phyloP scores from a whole-genome alignment of 768 basidiomycete genomes.

The Leccinum incarnatum region DNA sequence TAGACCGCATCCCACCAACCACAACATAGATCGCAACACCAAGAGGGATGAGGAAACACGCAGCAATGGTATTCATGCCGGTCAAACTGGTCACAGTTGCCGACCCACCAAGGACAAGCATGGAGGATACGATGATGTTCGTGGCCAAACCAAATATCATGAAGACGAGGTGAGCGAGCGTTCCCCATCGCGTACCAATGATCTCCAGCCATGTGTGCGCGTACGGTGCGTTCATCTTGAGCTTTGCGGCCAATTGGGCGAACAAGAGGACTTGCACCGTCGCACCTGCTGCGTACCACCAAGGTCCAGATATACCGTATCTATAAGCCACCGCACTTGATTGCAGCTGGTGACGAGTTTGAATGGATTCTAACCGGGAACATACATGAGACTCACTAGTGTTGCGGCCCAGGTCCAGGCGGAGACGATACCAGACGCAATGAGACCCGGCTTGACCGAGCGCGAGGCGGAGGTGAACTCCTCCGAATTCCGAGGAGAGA shows the following conservation, averaged over 20 bases:
- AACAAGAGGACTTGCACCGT: constrained; percentile 90
- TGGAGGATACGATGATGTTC: constrained; percentile 88
- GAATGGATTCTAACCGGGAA: background rate
- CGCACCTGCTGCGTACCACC: constrained; percentile 92
- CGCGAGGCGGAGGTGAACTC: constrained; percentile 82
- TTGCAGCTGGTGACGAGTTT: constrained; percentile 50
- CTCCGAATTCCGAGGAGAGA: constrained; percentile 76
- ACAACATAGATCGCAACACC: constrained; percentile 89
- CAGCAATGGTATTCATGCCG: constrained; percentile 87
- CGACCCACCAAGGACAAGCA: constrained; percentile 76
- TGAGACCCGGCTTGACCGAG: constrained; percentile 86
- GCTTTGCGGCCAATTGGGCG: constrained; percentile 84
- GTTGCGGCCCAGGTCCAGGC: constrained; percentile 94
- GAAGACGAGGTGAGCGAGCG: constrained; percentile 74
- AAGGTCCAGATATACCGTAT: constrained; percentile 81
- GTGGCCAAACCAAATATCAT: constrained; percentile 93
- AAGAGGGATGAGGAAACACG: constrained; percentile 86
- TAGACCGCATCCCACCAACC: constrained; percentile 84
- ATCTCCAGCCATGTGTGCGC: constrained; percentile 90
- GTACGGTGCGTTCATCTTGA: constrained; percentile 88
- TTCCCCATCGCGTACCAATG: constrained; percentile 78
- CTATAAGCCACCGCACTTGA: constrained; percentile 83
- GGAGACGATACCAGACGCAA: constrained; percentile 88
- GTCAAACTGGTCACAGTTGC: constrained; percentile 88
- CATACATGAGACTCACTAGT: constrained; percentile 38